A percentile compares a stretch with the other conserved stretches of the same genome.
Evolutionary conservation across 495 filamentous ascomycete genomes (phyloP).

Genomic region (Letharia columbiana): DNA sequence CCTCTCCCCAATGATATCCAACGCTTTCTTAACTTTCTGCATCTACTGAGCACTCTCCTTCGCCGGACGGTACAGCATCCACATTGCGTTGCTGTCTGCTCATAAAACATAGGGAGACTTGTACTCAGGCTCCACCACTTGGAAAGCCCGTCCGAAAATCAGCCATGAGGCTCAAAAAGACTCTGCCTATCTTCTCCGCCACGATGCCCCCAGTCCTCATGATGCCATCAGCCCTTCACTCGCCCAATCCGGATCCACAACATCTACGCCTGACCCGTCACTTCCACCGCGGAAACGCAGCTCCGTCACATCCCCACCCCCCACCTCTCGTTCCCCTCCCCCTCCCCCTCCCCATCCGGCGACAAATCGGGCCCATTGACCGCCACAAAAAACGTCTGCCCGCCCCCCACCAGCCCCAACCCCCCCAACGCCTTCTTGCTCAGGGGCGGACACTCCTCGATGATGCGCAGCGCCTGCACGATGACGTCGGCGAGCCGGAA

Average conservation of each 20-base stretch:
- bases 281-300: neutral
- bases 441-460: neutral
- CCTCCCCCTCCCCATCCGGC: neutral
- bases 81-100: neutral
- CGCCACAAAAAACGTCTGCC: neutral
- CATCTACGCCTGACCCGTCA: neutral
- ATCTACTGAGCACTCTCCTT: neutral
- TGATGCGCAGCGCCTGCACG: neutral
- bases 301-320: too few species aligned
- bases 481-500: constrained; percentile 8
- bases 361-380: constrained; percentile 2
- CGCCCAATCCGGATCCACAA: neutral
- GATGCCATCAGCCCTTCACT: too few species aligned
- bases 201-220: too few species aligned
- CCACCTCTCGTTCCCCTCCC: neutral
- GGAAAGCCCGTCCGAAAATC: too few species aligned
- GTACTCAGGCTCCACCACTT: too few species aligned
- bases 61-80: neutral
- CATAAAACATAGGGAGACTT: neutral
- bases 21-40: neutral
- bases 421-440: constrained; percentile 4
- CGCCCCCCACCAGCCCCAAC: neutral
- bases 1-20: too few species aligned
- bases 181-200: too few species aligned
- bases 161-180: too few species aligned